A percentile compares a stretch with the other conserved stretches of the same genome.
These are phyloP conservation scores for Berkeleyomyces rouxiae DNA, from an alignment of 2,329 filamentous ascomycete genomes.

Conservation along the genomic window DNA sequence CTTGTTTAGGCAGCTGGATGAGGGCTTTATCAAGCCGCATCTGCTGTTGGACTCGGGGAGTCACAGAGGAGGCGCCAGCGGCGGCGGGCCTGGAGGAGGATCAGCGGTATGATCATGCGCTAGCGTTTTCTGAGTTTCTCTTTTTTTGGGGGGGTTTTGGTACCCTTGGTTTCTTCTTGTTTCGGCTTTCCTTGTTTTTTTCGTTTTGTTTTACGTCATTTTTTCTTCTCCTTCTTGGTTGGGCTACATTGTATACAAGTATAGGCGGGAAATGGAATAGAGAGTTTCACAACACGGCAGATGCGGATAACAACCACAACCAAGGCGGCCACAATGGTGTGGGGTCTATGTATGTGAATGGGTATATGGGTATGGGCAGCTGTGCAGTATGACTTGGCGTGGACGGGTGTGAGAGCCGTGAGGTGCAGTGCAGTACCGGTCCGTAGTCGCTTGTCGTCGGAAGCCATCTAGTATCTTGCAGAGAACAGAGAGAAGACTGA, in stretches of 20 bases:
- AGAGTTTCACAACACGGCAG: background rate
- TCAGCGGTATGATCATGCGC: constrained; percentile 13
- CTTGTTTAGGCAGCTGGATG: constrained; percentile 82
- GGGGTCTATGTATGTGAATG: background rate
- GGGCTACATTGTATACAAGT: background rate
- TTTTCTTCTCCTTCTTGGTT: background rate
- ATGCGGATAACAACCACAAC: background rate
- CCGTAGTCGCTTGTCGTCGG: background rate
- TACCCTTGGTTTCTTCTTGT: background rate
- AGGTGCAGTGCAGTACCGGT: background rate
- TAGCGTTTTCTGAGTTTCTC: background rate
- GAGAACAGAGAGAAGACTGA: too few relatives aligned
- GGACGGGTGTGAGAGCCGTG: background rate
- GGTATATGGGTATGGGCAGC: background rate
- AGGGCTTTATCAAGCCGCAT: constrained; percentile 89
- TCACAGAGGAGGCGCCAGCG: constrained; percentile 25
- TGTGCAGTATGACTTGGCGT: background rate
- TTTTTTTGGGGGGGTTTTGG: background rate
- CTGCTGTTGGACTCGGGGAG: constrained; percentile 50
- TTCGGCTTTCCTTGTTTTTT: background rate
- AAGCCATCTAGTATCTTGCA: too few relatives aligned
- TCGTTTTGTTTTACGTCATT: background rate
- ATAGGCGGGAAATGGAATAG: background rate
- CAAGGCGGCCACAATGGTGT: constrained; percentile 2
- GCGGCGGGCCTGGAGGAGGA: constrained; percentile 19